Base-by-base conservation (phyloP, 495 filamentous ascomycete genomes). In the Aspergillus nidulans region DNA sequence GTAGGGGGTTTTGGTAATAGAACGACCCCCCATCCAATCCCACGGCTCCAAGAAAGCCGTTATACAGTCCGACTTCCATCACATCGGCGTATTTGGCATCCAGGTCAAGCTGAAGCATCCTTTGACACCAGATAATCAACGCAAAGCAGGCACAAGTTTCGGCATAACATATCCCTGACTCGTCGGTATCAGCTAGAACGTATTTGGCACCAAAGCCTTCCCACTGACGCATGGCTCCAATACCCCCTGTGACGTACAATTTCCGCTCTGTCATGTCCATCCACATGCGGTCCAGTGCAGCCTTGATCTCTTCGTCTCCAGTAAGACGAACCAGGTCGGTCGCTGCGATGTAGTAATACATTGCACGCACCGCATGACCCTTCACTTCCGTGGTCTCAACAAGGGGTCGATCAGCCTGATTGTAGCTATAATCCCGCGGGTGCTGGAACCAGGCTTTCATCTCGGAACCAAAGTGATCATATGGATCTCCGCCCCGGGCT, bases 81-180 rank as follows among this genome's bases (percentile, higher is more conserved):
- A 81, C 63, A 60, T 85, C 80, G 7, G 78, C 75, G 49, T 81
- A 83, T 34, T 75, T 70, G 3, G 71, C 69, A 46, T 81, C 64
- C 12, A 83, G 63, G 15, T 82, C 76, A 25, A 80, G 56, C 56
- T 79, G 71, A 2, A 85, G 61, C 13, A 83, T 49, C 5, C 81
- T 66, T 55, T 83, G 77, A 9, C 79, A 78, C 6, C 83, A 63
- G 75, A 85, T 80, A 63, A 85, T 84, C 25, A 83, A 68, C n/a
- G 77, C 82, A 57, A 85, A 81, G 1, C 73, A 74, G 2, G 81
- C 81, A 55, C 82, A 85, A 5, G 82, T 85, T 63, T 85, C 82
- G 13, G 81, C 74, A 61, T 83, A 85, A 57, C 81, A 85, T 30
- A 38, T 50, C 0, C 82, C 82, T 10, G 80, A 81, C 42, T 84